Evolutionary conservation across 1,284 basidiomycete species (phyloP).

Genomic region (Microbotryum intermedium): DNA sequence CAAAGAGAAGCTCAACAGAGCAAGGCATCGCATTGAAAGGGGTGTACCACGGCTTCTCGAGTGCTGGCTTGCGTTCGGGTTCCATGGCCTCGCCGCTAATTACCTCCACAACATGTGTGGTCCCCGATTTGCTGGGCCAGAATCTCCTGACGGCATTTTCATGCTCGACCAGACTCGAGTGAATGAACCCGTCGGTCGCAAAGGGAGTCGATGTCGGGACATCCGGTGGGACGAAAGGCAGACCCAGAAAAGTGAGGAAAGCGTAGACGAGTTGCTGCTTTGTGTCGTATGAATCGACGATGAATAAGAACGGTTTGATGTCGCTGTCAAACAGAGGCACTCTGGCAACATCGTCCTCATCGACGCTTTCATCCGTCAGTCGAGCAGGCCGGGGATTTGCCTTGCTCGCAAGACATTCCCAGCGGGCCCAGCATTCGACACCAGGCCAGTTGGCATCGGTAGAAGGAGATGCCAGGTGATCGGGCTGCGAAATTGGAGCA

Average conservation of each 20-base stretch:
- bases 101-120: conserved; percentile 33
- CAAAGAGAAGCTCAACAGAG: conserved; percentile 29
- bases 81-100: conserved; percentile 42
- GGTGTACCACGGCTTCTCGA: conserved; percentile 27
- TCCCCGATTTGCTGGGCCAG: conserved; percentile 27
- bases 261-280: conserved; percentile 60
- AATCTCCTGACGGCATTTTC: conserved; percentile 26
- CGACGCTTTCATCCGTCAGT: conserved; percentile 46
- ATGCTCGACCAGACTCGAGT: conserved; percentile 31
- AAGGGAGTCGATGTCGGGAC: conserved; percentile 39
- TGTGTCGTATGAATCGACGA: conserved; percentile 49
- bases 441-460: conserved; percentile 45
- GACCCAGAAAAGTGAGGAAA: conserved; percentile 67
- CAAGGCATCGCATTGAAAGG: conserved; percentile 31
- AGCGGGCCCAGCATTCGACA: conserved; percentile 58
- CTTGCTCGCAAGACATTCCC: conserved; percentile 51
- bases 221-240: conserved; percentile 47
- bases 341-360: conserved; percentile 60
- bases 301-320: conserved; percentile 59
- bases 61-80: conserved; percentile 32
- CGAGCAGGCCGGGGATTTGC: conserved; percentile 49
- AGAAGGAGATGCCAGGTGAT: conserved; percentile 13
- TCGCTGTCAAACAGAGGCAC: conserved; percentile 66
- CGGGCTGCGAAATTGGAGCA: neutral
- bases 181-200: conserved; percentile 40